Evolutionary conservation across 2,329 filamentous ascomycete species (phyloP), one percentile per base, ranked within the genome.

Genomic region (Tricladium varicosporioides): DNA sequence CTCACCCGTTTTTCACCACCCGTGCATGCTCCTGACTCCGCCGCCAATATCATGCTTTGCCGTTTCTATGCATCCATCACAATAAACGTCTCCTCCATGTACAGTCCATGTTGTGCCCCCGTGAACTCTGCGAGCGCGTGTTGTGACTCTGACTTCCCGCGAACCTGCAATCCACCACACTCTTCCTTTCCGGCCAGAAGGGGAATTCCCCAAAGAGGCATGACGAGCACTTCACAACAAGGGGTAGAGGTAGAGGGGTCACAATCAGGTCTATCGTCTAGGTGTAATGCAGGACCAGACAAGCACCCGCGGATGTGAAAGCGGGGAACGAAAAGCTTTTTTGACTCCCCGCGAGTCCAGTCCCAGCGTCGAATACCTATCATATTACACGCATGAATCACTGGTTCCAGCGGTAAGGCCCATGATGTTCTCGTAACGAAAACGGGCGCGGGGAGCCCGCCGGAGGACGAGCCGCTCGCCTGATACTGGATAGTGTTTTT

Each of bases 191-290:
- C 43, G 51, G 51, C 32, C 51, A 53, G 51, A 47, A 46, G 51
- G 22, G 51, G 40, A 19, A 33, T 45, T 53, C 27, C 51, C 27
- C 27, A 53, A 53, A 46, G 51, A 46, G 43, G 43, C 51, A 52
- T 53, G n/a, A 53, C 51, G 51, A 53, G 51, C 51, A 51, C 36
- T 27, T 27, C 22, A 27, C 22, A 27, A 7, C 22, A 27, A 27
- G 22, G 22, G 22, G 22, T 27, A 27, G 22, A 27, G 22, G 22
- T 27, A 27, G 22, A 27, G 22, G 22, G 22, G 22, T 27, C 22
- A 27, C 22, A 27, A 27, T 27, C 22, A 27, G 22, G 22, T 27
- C 22, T 27, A 27, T 7, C 22, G 22, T 27, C 22, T 27, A 27
- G 22, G 22, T 27, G 22, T 27, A 27, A 27, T 27, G 22, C 22